Conservation (phyloP, 306 rosid species). For the Pterocarpus santalinus region DNA sequence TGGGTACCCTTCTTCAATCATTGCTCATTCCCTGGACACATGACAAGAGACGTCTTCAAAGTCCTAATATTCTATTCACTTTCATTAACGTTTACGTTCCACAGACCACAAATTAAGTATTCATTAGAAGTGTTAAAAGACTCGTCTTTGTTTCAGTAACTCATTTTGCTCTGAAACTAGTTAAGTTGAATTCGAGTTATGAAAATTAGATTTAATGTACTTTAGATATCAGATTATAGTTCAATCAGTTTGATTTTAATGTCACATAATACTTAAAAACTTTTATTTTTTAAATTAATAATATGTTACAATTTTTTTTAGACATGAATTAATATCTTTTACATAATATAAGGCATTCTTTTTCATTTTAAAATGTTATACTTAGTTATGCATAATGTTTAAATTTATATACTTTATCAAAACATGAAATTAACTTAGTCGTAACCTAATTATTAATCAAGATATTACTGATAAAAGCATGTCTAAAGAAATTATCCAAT, state of each 20-base stretch:
- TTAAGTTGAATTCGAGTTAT: background rate
- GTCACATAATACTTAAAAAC: background rate
- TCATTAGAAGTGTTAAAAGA: background rate
- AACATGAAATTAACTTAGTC: background rate
- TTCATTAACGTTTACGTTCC: slow-evolving; percentile 14
- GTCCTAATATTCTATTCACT: slow-evolving; percentile 32
- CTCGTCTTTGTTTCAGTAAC: background rate
- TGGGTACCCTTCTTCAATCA: slow-evolving; percentile 55
- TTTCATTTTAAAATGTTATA: no score
- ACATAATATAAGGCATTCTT: background rate
- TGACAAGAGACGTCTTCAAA: background rate
- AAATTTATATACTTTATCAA: background rate
- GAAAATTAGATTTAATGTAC: background rate
- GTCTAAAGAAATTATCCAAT: no score
- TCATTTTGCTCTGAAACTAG: background rate
- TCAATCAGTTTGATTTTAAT: background rate
- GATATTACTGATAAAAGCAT: no score
- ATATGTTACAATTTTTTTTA: background rate
- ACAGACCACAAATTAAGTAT: background rate
- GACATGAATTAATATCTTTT: background rate
- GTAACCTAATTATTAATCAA: background rate
- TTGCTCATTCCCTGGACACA: slow-evolving; percentile 51
- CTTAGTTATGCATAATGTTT: no score
- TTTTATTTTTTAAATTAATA: background rate
- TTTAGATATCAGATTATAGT: background rate